phyloP scores from a whole-genome alignment of 2,329 filamentous ascomycete species.

The Fusarium nematophilum region DNA sequence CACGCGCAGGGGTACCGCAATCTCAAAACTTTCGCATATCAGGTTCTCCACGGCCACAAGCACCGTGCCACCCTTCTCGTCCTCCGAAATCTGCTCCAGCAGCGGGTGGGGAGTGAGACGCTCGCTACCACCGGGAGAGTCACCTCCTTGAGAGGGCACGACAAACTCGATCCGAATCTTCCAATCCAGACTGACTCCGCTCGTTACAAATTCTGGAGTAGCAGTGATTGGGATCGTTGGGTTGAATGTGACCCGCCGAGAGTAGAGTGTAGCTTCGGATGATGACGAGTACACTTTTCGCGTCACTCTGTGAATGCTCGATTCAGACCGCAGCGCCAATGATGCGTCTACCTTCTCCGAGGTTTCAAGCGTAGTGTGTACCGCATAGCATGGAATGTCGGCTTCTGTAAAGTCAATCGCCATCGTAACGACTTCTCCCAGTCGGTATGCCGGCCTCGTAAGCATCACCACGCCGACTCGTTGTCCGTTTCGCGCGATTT shows the following conservation, averaged over 20 bases:
- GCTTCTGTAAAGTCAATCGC: slow-evolving; percentile 85
- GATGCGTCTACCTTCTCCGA: slow-evolving; percentile 83
- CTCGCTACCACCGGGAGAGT: slow-evolving; percentile 33
- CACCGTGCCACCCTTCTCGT: slow-evolving; percentile 80
- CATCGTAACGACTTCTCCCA: slow-evolving; percentile 88
- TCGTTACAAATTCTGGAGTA: slow-evolving; percentile 93
- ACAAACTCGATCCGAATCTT: slow-evolving; percentile 93
- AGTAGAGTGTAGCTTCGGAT: slow-evolving; percentile 86
- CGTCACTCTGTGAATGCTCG: slow-evolving; percentile 88
- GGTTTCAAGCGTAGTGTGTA: slow-evolving; percentile 87
- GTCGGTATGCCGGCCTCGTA: slow-evolving; percentile 85
- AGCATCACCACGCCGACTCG: slow-evolving; percentile 92
- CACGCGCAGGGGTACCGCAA: slow-evolving; percentile 84
- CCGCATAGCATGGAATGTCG: slow-evolving; percentile 84
- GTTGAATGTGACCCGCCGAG: slow-evolving; percentile 81
- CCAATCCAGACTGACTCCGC: slow-evolving; percentile 88
- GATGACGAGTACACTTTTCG: slow-evolving; percentile 81
- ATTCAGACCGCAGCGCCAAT: slow-evolving; percentile 84
- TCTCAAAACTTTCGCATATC: slow-evolving; percentile 90
- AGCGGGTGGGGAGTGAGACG: slow-evolving; percentile 57
- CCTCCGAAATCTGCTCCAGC: slow-evolving; percentile 82
- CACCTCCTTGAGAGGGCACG: slow-evolving; percentile 68
- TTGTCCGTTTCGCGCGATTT: slow-evolving; percentile 91
- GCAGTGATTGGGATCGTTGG: slow-evolving; percentile 85
- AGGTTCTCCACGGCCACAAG: slow-evolving; percentile 82